A percentile compares a stretch with the other conserved stretches of the same genome.
phyloP scores from a whole-genome alignment of 768 basidiomycete genomes.

The Kwoniella sp. region DNA sequence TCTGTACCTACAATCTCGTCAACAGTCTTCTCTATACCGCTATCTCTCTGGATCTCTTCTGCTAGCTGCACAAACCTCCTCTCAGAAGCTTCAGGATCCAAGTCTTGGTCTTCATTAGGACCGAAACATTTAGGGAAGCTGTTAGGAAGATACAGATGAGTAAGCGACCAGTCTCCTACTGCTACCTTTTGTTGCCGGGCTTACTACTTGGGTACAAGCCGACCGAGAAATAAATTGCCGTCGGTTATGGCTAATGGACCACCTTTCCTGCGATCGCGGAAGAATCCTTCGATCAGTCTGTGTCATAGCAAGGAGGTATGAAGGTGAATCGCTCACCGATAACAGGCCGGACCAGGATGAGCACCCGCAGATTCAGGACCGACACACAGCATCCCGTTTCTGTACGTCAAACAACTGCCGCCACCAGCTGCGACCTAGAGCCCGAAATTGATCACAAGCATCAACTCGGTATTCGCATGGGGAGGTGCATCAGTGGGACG shows the following conservation, averaged over 20 bases:
- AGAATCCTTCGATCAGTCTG: constrained; percentile 61
- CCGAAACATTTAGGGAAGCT: constrained; percentile 82
- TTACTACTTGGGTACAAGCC: constrained; percentile 16
- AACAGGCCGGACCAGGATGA: constrained; percentile 24
- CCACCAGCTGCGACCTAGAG: constrained; percentile 67
- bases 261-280: constrained; percentile 83
- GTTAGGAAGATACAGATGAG: not conserved
- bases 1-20: not conserved
- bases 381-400: constrained; percentile 86
- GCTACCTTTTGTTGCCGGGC: not conserved
- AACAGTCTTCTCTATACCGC: not conserved
- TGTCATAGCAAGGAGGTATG: constrained; percentile 56
- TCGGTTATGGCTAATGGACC: constrained; percentile 65
- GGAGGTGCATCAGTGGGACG: not conserved
- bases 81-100: constrained; percentile 77
- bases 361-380: constrained; percentile 66
- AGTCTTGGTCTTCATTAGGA: constrained; percentile 76
- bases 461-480: not conserved
- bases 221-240: constrained; percentile 46
- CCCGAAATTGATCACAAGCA: not conserved
- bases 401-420: constrained; percentile 82
- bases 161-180: not conserved
- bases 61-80: constrained; percentile 62
- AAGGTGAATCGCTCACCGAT: constrained; percentile 3
- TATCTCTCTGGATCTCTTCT: constrained; percentile 60